phyloP scores from a whole-genome alignment of 2,329 filamentous ascomycete species.

The Alternaria postmessia region DNA sequence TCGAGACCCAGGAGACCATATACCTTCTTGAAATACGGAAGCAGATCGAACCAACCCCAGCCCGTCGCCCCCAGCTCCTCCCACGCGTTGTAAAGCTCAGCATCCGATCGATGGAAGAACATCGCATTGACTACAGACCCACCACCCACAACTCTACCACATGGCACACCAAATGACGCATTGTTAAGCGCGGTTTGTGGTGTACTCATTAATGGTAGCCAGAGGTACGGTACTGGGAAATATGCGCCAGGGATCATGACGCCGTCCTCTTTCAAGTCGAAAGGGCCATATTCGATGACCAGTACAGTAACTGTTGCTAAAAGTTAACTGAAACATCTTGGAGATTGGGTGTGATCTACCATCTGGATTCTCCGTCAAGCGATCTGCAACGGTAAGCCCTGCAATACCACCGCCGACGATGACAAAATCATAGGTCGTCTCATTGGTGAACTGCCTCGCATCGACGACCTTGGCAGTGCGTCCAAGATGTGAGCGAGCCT shows the following conservation, averaged over 20 bases:
- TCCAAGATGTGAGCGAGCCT: conserved; percentile 10
- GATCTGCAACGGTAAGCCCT: conserved; percentile 37
- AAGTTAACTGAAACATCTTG: not conserved
- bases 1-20: conserved; percentile 57
- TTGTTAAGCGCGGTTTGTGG: conserved; percentile 31
- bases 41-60: conserved; percentile 63
- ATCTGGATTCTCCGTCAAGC: conserved; percentile 34
- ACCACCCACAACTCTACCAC: conserved; percentile 43
- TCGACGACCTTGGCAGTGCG: conserved; percentile 19
- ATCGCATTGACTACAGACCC: conserved; percentile 49
- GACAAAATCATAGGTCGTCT: conserved; percentile 35
- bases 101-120: conserved; percentile 42
- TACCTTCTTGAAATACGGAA: conserved; percentile 49
- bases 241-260: conserved; percentile 34
- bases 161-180: conserved; percentile 22
- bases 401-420: conserved; percentile 38
- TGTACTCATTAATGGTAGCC: conserved; percentile 26
- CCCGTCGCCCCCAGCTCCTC: conserved; percentile 63
- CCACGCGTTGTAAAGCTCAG: conserved; percentile 60
- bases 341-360: conserved; percentile 5
- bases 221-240: conserved; percentile 34
- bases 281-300: conserved; percentile 39
- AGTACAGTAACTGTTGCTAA: conserved; percentile 29
- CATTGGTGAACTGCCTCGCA: conserved; percentile 6
- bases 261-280: conserved; percentile 32